Evolutionary conservation across 208 protist genomes (phyloP), one percentile per base, ranked within the genome.

Genomic region (Blechomonas ayalai): DNA sequence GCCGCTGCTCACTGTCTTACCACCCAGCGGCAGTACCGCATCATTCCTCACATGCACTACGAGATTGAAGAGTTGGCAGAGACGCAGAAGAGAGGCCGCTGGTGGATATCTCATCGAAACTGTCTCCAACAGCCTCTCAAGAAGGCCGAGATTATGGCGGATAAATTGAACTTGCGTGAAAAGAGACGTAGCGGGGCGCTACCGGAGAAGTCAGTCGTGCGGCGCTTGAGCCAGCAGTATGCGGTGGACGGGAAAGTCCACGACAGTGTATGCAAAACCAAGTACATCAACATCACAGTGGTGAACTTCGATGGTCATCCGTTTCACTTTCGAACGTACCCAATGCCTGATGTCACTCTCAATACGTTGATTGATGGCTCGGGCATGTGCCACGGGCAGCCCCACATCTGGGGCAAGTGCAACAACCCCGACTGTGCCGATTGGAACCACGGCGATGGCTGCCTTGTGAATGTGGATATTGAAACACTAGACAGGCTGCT

Each of bases 331-430:
- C 77, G 86, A 26, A 50, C 64, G 20, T 87, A 88, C 46, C 73
- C 86, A n/a, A 90, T 90, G 82, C 82, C 86, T 7, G 86, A 94
- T 41, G 79, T 94, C 27, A 91, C 86, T 27, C 79, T 90, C 31
- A 94, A 94, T 55, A 89, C 67, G 4, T 64, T 94, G 8, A 94
- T 94, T 45, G 86, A 94, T 50, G 86, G 79, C 57, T 86, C 76
- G 1, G 86, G 86, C 29, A 90, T 94, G 82, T 88, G 80, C 60
- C 82, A 90, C 61, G 86, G 86, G 19, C 68, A 83, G 51, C 49
- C 61, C 10, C 68, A 79, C 9, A 70, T 78, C 52, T 94, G 81
- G 80, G 74, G 71, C 26, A 89, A 89, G 60, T 94, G 86, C 57
- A 87, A 90, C 49, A 94, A 94, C 74, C 70, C 79, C 0, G 80